These are phyloP conservation scores for Amaranthus tricolor DNA, from an alignment of 179 eudicot species.

Conservation along the genomic window DNA sequence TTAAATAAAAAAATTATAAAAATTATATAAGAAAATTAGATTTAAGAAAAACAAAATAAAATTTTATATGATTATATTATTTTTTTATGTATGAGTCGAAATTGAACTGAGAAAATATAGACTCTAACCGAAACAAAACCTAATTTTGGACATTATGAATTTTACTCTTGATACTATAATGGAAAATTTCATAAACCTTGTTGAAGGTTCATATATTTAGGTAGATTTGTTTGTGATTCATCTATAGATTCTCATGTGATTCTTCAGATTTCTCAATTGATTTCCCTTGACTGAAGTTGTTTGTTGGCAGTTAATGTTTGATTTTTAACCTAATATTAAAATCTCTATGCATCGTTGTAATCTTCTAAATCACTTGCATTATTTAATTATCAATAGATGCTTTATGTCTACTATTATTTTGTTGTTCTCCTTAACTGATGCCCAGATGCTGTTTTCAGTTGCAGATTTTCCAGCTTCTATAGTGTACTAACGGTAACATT, in stretches of 20 bases:
- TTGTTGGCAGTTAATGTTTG: constrained; percentile 31
- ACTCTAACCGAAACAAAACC: no score
- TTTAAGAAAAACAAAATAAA: no score
- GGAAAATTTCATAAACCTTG: neutral
- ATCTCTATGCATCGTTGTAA: constrained; percentile 22
- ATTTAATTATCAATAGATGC: constrained; percentile 52
- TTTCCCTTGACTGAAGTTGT: constrained; percentile 27
- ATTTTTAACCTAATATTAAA: constrained; percentile 17
- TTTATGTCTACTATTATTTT: constrained; percentile 56
- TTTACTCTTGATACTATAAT: neutral
- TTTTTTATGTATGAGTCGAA: no score
- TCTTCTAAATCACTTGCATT: constrained; percentile 28
- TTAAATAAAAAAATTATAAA: no score
- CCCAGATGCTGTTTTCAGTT: constrained; percentile 69
- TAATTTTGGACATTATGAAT: no score
- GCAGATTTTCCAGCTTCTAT: constrained; percentile 48
- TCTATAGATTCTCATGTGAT: constrained; percentile 47
- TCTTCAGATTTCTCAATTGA: constrained; percentile 30
- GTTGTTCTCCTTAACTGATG: constrained; percentile 63
- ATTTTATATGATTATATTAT: no score
- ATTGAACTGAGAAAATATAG: no score
- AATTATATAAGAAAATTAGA: no score
- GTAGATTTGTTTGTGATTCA: constrained; percentile 32
- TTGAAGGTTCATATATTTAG: constrained; percentile 13
- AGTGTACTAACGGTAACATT: constrained; percentile 32